Evolutionary conservation across 108 stramenopile genomes (phyloP).

Genomic region (Nitzschia sp.): DNA sequence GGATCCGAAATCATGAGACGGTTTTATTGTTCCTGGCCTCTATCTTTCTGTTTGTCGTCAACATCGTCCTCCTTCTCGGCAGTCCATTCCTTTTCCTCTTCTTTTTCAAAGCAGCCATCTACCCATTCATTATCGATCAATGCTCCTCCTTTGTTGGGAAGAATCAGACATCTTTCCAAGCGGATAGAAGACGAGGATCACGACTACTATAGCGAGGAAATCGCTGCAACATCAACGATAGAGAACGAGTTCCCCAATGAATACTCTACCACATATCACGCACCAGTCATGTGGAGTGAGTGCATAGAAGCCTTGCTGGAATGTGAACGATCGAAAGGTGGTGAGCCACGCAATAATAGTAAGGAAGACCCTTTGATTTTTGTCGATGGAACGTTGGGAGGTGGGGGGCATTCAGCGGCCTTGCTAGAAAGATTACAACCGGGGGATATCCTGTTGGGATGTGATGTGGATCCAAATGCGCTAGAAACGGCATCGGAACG

Average conservation of each 20-base stretch:
- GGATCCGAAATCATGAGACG: too few relatives aligned
- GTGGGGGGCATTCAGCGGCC: slow-evolving; percentile 84
- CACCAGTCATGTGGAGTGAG: slow-evolving; percentile 85
- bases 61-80: not conserved
- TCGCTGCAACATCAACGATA: not conserved
- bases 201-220: too few relatives aligned
- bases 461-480: slow-evolving; percentile 80
- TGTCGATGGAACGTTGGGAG: slow-evolving; percentile 87
- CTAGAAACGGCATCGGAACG: slow-evolving; percentile 67
- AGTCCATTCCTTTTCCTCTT: not conserved
- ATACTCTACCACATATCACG: slow-evolving; percentile 81
- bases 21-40: not conserved
- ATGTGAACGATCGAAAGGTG: not conserved
- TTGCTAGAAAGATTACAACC: slow-evolving; percentile 56
- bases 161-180: not conserved
- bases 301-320: slow-evolving; percentile 73
- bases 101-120: too few relatives aligned
- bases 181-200: too few relatives aligned
- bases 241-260: not conserved
- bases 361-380: slow-evolving; percentile 52
- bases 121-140: too few relatives aligned
- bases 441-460: slow-evolving; percentile 79
- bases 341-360: not conserved
- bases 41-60: not conserved
- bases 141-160: too few relatives aligned